These are phyloP conservation scores for Wickerhamomyces subpelliculosus DNA, from an alignment of 805 yeast species.

Conservation along the genomic window DNA sequence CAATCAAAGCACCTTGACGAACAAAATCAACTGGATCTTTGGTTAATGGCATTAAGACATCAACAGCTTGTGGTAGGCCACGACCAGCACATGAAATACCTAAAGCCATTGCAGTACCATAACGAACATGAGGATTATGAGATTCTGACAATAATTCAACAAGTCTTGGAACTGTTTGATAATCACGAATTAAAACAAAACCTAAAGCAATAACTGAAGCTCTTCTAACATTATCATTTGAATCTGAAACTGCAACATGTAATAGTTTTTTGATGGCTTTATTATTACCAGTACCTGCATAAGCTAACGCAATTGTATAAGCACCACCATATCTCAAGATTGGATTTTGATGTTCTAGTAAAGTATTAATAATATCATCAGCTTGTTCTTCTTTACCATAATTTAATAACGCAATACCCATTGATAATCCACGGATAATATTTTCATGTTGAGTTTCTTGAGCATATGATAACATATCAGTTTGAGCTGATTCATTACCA, in stretches of 20 bases:
- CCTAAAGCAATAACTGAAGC: constrained; percentile 92
- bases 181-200: constrained; percentile 82
- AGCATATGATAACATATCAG: constrained; percentile 86
- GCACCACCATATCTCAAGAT: constrained; percentile 94
- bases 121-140: constrained; percentile 96
- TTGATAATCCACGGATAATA: constrained; percentile 86
- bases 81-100: constrained; percentile 98
- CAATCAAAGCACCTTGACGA: constrained; percentile 94
- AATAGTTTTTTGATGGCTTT: constrained; percentile 77
- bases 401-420: constrained; percentile 81
- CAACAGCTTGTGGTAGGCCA: constrained; percentile 81
- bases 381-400: constrained; percentile 84
- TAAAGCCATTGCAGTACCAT: constrained; percentile 95
- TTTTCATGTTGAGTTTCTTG: constrained; percentile 95
- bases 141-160: constrained; percentile 90
- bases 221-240: constrained; percentile 93
- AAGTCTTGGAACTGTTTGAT: constrained; percentile 89
- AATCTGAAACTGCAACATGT: constrained; percentile 94
- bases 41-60: constrained; percentile 84
- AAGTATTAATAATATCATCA: constrained; percentile 54
- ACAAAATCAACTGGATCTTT: constrained; percentile 96
- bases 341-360: constrained; percentile 71
- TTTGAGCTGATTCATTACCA: constrained; percentile 57
- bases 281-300: constrained; percentile 93
- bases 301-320: constrained; percentile 88